Evolutionary conservation across 2,329 filamentous ascomycete genomes (phyloP), one percentile per base, ranked within the genome.

Genomic region (Elsinoe fawcettii): DNA sequence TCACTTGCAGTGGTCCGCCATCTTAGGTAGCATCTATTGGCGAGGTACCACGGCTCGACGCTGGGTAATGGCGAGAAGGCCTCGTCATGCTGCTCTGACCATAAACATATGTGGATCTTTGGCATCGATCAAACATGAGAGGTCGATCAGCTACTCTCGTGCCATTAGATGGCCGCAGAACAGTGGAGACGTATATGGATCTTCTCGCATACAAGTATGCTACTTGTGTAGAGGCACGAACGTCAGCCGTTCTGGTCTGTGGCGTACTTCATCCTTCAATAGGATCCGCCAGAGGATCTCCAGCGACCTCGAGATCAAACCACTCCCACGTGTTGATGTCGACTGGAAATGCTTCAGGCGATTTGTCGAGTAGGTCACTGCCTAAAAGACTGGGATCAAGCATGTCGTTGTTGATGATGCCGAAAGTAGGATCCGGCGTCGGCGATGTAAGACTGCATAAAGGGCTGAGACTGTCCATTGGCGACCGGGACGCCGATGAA

Each of bases 231-330:
- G n/a, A n/a, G n/a, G n/a, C n/a, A n/a, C n/a, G n/a, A n/a, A n/a
- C n/a, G n/a, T n/a, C n/a, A n/a, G n/a, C n/a, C n/a, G n/a, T 37
- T 37, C 34, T 14, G 14, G 34, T 7, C 9, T 14, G 11, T 5
- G 34, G 14, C 9, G 4, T 12, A 12, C 14, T 71, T 51, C 46
- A 51, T 16, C 20, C 46, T 16, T 20, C 14, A 16, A 51, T 51
- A 1, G 46, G 46, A 18, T 53, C 49, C 2, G 49, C 49, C 6
- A 34, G 20, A 5, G 49, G 14, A n/a, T 37, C 49, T 27, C 12
- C 49, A 9, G 49, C 2, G n/a, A 53, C 3, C 3, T 53, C 30
- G 3, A 53, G 37, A n/a, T 53, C 49, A 30, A 37, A 53, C 49
- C 49, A 53, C 16, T 53, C 27, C 49, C 49, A 53, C 4, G n/a